These are phyloP conservation scores for Ceratobasidium sp. DNA, from an alignment of 1,284 basidiomycete genomes.

Conservation along the genomic window DNA sequence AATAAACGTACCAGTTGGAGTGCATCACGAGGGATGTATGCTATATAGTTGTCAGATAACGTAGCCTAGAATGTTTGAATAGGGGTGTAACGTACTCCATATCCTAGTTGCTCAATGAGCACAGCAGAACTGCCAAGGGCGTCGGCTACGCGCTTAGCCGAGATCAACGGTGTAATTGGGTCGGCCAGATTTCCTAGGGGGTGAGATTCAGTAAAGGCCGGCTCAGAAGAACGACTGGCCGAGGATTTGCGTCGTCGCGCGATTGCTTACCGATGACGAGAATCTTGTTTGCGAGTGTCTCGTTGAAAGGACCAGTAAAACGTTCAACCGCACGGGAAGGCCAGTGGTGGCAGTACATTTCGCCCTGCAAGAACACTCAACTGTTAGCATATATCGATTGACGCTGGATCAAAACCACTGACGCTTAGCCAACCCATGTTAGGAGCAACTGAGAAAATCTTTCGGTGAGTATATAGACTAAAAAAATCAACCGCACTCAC, in stretches of 20 bases:
- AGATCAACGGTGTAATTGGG: slow-evolving; percentile 41
- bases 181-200: slow-evolving; percentile 40
- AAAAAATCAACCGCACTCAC: slow-evolving; percentile 1
- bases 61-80: background rate
- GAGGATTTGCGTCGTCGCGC: too few species aligned
- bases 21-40: slow-evolving; percentile 18
- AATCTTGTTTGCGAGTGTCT: slow-evolving; percentile 42
- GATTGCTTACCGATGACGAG: slow-evolving; percentile 40
- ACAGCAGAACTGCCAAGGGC: slow-evolving; percentile 41
- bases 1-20: too few species aligned
- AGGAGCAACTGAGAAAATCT: too few species aligned
- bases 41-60: background rate
- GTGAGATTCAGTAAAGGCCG: background rate
- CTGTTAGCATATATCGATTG: too few species aligned
- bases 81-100: slow-evolving; percentile 20
- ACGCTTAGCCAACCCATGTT: too few species aligned
- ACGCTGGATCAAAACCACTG: too few species aligned
- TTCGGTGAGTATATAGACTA: too few species aligned
- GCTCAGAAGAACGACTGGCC: too few species aligned
- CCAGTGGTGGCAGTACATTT: slow-evolving; percentile 43
- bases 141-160: slow-evolving; percentile 44
- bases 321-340: slow-evolving; percentile 44
- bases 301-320: slow-evolving; percentile 42
- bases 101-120: slow-evolving; percentile 44
- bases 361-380: too few species aligned